Base-by-base conservation (phyloP, 495 filamentous ascomycete species). In the Astrothelium macrocarpum region DNA sequence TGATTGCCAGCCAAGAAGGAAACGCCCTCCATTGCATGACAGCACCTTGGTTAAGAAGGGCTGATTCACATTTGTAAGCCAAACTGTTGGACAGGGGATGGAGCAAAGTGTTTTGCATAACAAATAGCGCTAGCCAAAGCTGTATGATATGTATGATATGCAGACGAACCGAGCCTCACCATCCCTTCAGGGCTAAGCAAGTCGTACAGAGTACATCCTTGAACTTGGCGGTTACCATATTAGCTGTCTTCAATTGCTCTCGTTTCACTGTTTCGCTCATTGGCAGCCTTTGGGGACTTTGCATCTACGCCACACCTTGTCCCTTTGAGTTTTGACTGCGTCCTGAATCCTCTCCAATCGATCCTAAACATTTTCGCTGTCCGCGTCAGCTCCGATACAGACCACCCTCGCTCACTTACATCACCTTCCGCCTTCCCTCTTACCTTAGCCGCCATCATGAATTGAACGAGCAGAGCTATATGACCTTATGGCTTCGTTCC, bases 401-500 rank as follows among this genome's bases (percentile, higher is more conserved):
- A 56, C 49, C 2, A 56, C n/a, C 23, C 49, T 56, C 49, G 10
- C 26, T 56, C 20, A 56, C 29, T 25, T 20, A 25, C 25, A 56
- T 28, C 49, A 29, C 25, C 49, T 12, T 25, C 49, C 20, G 25
- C 25, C 25, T 11, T 16, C 49, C 11, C 25, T 56, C 9, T 29
- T 56, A 9, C 20, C 49, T 2, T 5, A 16, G 25, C 26, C 7
- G n/a, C 25, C 12, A 25, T 29, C 49, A 56, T 56, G 49, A 29
- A 56, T 28, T 56, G 49, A 56, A 20, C 12, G 49, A 56, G 23
- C 29, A 26, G 25, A 56, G 20, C 49, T 29, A 18, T 25, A 10
- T 56, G 20, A 29, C 49, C 49, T 29, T 56, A 56, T 56, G 49
- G 49, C 49, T 56, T 29, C 49, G 49, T 28, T 26, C 16, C 49